Evolutionary conservation across 208 protist genomes (phyloP).

Genomic region (Naegleria fowleri): DNA sequence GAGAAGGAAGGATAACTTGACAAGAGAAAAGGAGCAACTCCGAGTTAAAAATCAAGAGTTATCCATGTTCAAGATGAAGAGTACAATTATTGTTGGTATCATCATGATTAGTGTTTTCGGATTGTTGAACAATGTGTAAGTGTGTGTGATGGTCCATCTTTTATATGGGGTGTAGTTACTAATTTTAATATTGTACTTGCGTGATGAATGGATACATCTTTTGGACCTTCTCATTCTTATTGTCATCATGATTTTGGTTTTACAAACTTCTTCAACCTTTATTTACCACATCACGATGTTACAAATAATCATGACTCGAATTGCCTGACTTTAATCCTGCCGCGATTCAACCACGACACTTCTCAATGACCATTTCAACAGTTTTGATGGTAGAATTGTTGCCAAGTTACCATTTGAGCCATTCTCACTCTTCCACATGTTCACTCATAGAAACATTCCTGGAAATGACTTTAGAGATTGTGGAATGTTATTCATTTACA

Average conservation of each 20-base stretch:
- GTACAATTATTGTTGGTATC: conserved; percentile 16
- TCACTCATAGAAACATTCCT: not conserved
- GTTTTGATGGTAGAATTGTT: conserved; percentile 21
- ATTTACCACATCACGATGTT: no score
- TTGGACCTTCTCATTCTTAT: no score
- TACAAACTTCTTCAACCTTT: no score
- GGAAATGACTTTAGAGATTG: conserved; percentile 11
- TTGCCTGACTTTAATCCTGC: no score
- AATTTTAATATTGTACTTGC: no score
- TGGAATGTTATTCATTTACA: conserved; percentile 17
- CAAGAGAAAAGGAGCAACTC: not conserved
- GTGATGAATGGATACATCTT: no score
- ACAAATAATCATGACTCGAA: no score
- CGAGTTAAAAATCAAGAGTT: not conserved
- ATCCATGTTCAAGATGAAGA: not conserved
- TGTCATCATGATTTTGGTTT: no score
- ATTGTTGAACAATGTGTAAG: not conserved
- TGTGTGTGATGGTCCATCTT: not conserved
- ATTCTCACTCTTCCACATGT: not conserved
- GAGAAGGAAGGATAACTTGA: not conserved
- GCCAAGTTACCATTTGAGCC: conserved; percentile 21
- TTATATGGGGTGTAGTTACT: no score
- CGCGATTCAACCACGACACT: no score
- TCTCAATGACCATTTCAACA: not conserved
- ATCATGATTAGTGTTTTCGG: conserved; percentile 17